These are phyloP conservation scores for Colletotrichum orbiculare DNA, from an alignment of 2,329 filamentous ascomycete genomes.

Conservation along the genomic window DNA sequence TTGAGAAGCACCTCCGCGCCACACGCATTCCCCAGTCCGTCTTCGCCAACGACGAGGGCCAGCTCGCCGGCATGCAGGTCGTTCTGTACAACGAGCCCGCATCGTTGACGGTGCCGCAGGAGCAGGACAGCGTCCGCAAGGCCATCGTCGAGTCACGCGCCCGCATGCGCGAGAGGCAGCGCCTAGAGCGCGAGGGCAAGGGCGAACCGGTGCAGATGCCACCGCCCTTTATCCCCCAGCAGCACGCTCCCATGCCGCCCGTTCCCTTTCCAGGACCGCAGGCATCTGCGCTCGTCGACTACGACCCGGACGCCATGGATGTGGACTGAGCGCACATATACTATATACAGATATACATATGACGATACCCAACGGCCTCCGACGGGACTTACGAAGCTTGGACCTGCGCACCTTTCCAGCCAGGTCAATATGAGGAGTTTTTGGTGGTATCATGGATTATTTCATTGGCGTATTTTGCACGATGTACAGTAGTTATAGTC, in stretches of 20 bases:
- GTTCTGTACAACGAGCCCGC: slow-evolving; percentile 86
- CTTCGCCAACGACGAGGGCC: slow-evolving; percentile 65
- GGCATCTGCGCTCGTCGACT: slow-evolving; percentile 29
- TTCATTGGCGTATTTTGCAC: slow-evolving; percentile 17
- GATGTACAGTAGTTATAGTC: slow-evolving; percentile 17
- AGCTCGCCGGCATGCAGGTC: slow-evolving; percentile 74
- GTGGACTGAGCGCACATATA: slow-evolving; percentile 58
- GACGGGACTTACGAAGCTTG: neutral
- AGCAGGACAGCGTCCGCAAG: slow-evolving; percentile 81
- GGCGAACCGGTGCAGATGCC: slow-evolving; percentile 36
- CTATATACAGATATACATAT: slow-evolving; percentile 1
- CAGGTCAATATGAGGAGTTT: slow-evolving; percentile 19
- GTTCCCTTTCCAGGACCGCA: slow-evolving; percentile 26
- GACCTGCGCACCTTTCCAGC: neutral
- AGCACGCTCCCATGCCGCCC: slow-evolving; percentile 11
- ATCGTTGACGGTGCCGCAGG: slow-evolving; percentile 79
- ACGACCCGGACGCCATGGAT: slow-evolving; percentile 75
- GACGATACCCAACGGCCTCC: slow-evolving; percentile 19
- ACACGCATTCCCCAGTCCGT: slow-evolving; percentile 77
- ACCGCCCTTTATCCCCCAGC: slow-evolving; percentile 26
- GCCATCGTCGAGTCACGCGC: slow-evolving; percentile 84
- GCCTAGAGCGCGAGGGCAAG: slow-evolving; percentile 39
- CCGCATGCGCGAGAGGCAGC: slow-evolving; percentile 71
- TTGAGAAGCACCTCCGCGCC: slow-evolving; percentile 81
- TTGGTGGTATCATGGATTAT: slow-evolving; percentile 19